A percentile compares a stretch with the other conserved stretches of the same genome.
Conservation (phyloP, 768 basidiomycete species). For the Phlebiopsis flavidoalba region DNA sequence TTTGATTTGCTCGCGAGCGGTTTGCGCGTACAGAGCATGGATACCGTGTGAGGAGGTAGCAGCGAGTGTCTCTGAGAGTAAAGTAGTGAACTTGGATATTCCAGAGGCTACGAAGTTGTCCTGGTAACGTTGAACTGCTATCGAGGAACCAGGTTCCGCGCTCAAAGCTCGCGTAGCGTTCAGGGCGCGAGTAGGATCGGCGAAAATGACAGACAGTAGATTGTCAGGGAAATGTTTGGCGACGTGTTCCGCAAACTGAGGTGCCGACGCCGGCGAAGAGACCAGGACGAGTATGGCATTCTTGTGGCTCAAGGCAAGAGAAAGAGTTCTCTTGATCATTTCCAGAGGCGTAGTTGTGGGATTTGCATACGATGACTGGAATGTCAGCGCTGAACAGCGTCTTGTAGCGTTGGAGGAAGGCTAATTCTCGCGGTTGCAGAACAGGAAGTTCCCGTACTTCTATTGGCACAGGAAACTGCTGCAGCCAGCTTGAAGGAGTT, state of each 20-base stretch:
- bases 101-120: slow-evolving; percentile 54
- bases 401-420: slow-evolving; percentile 5
- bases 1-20: slow-evolving; percentile 17
- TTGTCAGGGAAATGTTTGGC: slow-evolving; percentile 8
- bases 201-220: slow-evolving; percentile 33
- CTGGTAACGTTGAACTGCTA: slow-evolving; percentile 60
- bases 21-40: slow-evolving; percentile 13
- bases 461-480: slow-evolving; percentile 42
- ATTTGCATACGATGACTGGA: slow-evolving; percentile 59
- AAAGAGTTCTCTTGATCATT: slow-evolving; percentile 23
- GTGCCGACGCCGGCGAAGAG: slow-evolving; percentile 17
- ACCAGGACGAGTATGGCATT: slow-evolving; percentile 25
- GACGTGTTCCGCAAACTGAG: slow-evolving; percentile 4
- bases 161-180: slow-evolving; percentile 46
- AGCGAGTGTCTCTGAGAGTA: slow-evolving; percentile 28
- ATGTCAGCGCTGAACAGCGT: slow-evolving; percentile 44
- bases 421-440: background rate
- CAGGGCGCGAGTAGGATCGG: slow-evolving; percentile 58
- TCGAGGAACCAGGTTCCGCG: slow-evolving; percentile 37
- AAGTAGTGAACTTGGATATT: slow-evolving; percentile 42
- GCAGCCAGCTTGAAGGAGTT: slow-evolving; percentile 48
- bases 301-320: slow-evolving; percentile 22
- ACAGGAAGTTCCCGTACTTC: slow-evolving; percentile 23
- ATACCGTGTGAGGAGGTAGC: background rate
- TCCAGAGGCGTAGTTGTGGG: slow-evolving; percentile 48